Percentiles rank a stretch among this genome's conserved stretches.
Conservation (phyloP, 2,329 filamentous ascomycete species). For the Pleoardoris graminearum region DNA sequence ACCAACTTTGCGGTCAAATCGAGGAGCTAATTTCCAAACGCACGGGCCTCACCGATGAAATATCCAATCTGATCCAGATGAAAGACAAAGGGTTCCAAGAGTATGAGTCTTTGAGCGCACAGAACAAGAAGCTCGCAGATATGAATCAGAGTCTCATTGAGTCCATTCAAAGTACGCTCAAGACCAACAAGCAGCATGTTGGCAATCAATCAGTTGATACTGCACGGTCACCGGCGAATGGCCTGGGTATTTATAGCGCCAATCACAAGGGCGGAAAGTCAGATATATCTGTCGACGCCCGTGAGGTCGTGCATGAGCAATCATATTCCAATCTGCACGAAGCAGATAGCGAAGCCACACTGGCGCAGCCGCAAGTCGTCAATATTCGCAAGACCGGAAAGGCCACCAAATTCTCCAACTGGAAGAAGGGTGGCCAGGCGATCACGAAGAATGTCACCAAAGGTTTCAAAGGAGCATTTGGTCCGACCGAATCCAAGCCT, state of each 20-base stretch:
- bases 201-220: conserved; percentile 56
- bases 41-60: conserved; percentile 82
- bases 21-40: conserved; percentile 89
- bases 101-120: conserved; percentile 90
- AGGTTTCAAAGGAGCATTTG: conserved; percentile 89
- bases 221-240: conserved; percentile 54
- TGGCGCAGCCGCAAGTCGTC: conserved; percentile 84
- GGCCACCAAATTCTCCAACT: conserved; percentile 96
- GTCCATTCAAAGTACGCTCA: conserved; percentile 91
- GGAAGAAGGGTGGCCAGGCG: conserved; percentile 95
- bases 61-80: conserved; percentile 77
- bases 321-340: conserved; percentile 53
- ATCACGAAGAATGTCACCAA: conserved; percentile 94
- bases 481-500: conserved; percentile 60
- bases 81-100: conserved; percentile 93
- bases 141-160: conserved; percentile 95
- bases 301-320: conserved; percentile 40
- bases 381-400: conserved; percentile 88
- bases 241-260: conserved; percentile 63
- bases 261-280: conserved; percentile 45
- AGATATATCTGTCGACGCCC: conserved; percentile 48
- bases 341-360: conserved; percentile 66
- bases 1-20: conserved; percentile 73
- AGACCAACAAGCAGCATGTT: conserved; percentile 63
- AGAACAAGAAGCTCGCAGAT: conserved; percentile 91